Percentiles rank a stretch among this genome's conserved stretches.
phyloP scores from a whole-genome alignment of 2,329 filamentous ascomycete genomes.

The Aspergillus puulaauensis region DNA sequence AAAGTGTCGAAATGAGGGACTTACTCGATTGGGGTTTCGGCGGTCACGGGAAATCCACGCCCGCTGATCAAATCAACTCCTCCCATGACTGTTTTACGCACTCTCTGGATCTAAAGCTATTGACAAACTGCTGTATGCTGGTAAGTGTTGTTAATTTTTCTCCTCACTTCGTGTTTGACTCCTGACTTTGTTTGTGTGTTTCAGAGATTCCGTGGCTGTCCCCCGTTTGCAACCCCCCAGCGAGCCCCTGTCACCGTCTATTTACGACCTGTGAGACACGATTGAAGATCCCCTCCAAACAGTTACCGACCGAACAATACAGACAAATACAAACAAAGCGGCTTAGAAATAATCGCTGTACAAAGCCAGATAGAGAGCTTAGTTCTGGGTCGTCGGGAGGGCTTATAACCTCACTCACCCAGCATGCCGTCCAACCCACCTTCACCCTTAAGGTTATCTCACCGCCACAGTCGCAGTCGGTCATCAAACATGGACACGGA shows the following conservation, averaged over 20 bases:
- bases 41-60: slow-evolving; percentile 23
- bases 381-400: neutral
- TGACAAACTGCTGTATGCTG: neutral
- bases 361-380: neutral
- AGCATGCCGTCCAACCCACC: slow-evolving; percentile 32
- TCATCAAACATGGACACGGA: slow-evolving; percentile 39
- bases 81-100: neutral
- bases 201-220: slow-evolving; percentile 10
- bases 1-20: slow-evolving; percentile 9
- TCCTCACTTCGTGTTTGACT: neutral
- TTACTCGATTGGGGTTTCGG: slow-evolving; percentile 22
- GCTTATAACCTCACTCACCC: neutral
- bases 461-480: slow-evolving; percentile 33
- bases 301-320: neutral
- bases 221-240: neutral
- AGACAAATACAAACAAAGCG: neutral
- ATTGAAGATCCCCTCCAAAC: neutral
- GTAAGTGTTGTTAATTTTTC: neutral
- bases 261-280: neutral
- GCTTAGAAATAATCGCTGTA: neutral
- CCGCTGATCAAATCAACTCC: slow-evolving; percentile 1
- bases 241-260: neutral
- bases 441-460: slow-evolving; percentile 38
- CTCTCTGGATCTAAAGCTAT: neutral
- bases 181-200: neutral